phyloP scores from a whole-genome alignment of 179 eudicot species.

The Actinidia arguta region DNA sequence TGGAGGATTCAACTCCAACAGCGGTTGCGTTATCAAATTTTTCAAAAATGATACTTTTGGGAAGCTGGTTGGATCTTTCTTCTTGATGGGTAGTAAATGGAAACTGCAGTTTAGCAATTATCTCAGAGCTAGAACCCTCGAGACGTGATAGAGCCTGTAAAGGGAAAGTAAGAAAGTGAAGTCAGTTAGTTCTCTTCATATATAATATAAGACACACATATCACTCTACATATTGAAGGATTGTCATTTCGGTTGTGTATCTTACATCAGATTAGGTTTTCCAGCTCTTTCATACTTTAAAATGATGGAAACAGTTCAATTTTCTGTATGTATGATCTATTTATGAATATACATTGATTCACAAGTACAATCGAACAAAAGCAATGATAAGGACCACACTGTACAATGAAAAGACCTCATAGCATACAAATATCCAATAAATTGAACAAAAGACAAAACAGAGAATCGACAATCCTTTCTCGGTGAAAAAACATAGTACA shows the following conservation, averaged over 20 bases:
- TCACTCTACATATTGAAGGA: not conserved
- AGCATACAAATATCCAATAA: no score
- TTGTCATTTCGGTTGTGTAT: not conserved
- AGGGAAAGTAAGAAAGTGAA: not conserved
- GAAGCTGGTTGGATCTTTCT: slow-evolving; percentile 28
- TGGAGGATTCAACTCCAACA: slow-evolving; percentile 14
- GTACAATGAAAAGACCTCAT: no score
- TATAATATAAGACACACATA: not conserved
- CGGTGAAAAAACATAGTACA: no score
- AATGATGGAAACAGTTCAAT: not conserved
- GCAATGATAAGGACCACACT: no score
- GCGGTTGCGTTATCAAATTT: slow-evolving; percentile 1
- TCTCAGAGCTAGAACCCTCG: slow-evolving; percentile 34
- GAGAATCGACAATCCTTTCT: no score
- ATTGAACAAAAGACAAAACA: no score
- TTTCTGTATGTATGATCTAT: not conserved
- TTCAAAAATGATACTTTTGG: slow-evolving; percentile 17
- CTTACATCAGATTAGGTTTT: not conserved
- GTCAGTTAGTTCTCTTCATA: not conserved
- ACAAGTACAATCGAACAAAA: no score
- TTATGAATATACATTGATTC: not conserved
- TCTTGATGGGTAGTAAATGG: slow-evolving; percentile 7
- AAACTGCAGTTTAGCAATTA: slow-evolving; percentile 26
- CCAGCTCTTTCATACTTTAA: not conserved
- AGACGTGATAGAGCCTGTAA: slow-evolving; percentile 58